phyloP scores from a whole-genome alignment of 148 eudicot species.

The Hydrangea macrophylla region DNA sequence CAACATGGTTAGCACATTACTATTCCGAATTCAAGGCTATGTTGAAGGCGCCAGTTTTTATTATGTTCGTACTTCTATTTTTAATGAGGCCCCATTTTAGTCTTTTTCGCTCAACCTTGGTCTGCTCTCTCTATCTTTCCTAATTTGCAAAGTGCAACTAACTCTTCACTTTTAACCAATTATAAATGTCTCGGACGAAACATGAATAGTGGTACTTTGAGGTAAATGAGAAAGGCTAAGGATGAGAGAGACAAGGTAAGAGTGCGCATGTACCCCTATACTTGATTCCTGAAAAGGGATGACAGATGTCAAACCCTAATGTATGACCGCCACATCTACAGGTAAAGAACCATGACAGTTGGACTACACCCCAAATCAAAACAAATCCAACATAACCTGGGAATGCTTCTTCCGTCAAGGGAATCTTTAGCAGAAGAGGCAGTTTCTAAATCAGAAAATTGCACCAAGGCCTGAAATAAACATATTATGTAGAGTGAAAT shows the following conservation, averaged over 20 bases:
- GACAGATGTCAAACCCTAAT: too few relatives aligned
- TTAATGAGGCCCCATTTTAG: background rate
- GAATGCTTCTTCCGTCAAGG: slow-evolving; percentile 96
- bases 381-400: slow-evolving; percentile 67
- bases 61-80: too few relatives aligned
- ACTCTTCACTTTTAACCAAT: background rate
- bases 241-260: slow-evolving; percentile 18
- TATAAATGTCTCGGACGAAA: background rate
- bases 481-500: slow-evolving; percentile 12
- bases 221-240: background rate
- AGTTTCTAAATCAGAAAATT: slow-evolving; percentile 87
- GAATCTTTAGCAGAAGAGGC: slow-evolving; percentile 90
- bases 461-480: slow-evolving; percentile 80
- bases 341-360: too few relatives aligned
- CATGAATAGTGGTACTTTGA: too few relatives aligned
- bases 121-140: background rate
- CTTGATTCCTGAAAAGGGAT: slow-evolving; percentile 1
- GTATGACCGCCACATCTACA: too few relatives aligned
- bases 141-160: background rate
- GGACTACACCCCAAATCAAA: slow-evolving; percentile 15
- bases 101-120: background rate
- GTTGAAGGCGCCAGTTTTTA: background rate
- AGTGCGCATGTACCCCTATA: slow-evolving; percentile 26
- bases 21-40: background rate
- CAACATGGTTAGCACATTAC: background rate